phyloP scores from a whole-genome alignment of 495 filamentous ascomycete genomes.

The Tuber umbilicatum region DNA sequence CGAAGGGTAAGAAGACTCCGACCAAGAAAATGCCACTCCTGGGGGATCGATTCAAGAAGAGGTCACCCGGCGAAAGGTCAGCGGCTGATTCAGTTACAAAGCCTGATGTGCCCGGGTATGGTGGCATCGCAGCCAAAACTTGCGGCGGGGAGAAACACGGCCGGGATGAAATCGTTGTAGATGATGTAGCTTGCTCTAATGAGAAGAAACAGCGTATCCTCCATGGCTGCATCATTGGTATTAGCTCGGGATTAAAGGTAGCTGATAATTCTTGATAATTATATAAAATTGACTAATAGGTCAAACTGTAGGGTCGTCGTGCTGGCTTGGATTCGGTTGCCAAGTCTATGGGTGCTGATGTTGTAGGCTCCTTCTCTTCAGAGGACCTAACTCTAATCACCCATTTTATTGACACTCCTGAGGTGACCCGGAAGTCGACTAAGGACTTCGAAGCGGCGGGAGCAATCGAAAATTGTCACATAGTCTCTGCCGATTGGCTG shows the following conservation, averaged over 20 bases:
- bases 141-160: not conserved
- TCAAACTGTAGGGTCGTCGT: constrained; percentile 22
- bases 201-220: constrained; percentile 12
- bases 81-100: constrained; percentile 34
- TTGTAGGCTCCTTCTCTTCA: constrained; percentile 28
- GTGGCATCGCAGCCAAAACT: not conserved
- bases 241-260: constrained; percentile 34
- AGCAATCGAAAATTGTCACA: constrained; percentile 29
- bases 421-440: constrained; percentile 21
- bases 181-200: not conserved
- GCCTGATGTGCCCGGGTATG: constrained; percentile 15
- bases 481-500: constrained; percentile 38
- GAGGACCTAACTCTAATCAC: constrained; percentile 29
- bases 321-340: constrained; percentile 30
- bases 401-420: constrained; percentile 36
- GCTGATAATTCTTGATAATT: not conserved
- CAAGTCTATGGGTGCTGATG: constrained; percentile 28
- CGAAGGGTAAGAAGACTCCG: constrained; percentile 30
- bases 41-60: constrained; percentile 26
- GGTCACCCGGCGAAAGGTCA: constrained; percentile 19
- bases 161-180: constrained; percentile 11
- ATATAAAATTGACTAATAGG: not conserved
- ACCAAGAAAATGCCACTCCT: constrained; percentile 34
- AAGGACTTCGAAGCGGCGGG: constrained; percentile 28
- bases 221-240: constrained; percentile 27